Percentiles rank a stretch among this genome's conserved stretches.
Conservation (phyloP, 73 alveolate genomes). For the Paramecium caudatum region DNA sequence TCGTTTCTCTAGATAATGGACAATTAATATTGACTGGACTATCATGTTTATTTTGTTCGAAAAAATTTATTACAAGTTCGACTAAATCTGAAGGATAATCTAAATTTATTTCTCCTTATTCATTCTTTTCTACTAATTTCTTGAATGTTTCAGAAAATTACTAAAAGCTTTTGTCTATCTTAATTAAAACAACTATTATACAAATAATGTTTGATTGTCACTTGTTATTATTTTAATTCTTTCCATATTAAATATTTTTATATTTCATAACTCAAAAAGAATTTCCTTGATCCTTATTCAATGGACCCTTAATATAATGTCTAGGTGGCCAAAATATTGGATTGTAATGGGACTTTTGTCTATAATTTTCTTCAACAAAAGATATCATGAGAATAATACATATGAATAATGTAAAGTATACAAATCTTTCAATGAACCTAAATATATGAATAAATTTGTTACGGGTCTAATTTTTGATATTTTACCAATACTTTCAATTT, state of each 20-base stretch:
- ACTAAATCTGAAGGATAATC: background rate
- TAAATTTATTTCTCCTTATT: background rate
- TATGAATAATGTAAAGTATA: slow-evolving; percentile 16
- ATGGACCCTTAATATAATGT: slow-evolving; percentile 74
- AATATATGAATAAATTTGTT: background rate
- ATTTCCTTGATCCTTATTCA: slow-evolving; percentile 72
- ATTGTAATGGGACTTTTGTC: slow-evolving; percentile 61
- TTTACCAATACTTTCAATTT: background rate
- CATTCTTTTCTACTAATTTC: no score
- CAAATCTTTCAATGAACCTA: slow-evolving; percentile 37
- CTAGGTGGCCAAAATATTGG: slow-evolving; percentile 72
- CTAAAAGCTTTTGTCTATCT: no score
- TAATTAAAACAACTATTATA: no score
- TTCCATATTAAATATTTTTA: no score
- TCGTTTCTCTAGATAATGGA: background rate
- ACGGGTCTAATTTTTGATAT: slow-evolving; percentile 31
- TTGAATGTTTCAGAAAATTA: no score
- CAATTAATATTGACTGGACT: background rate
- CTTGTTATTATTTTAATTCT: no score
- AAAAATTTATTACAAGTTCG: background rate
- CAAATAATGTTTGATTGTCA: no score
- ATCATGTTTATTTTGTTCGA: slow-evolving; percentile 10
- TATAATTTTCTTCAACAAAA: slow-evolving; percentile 68
- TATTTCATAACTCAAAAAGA: slow-evolving; percentile 75
- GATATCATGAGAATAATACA: background rate